Evolutionary conservation across 306 rosid species (phyloP), one percentile per base, ranked within the genome.

Genomic region (Macrotyloma uniflorum): DNA sequence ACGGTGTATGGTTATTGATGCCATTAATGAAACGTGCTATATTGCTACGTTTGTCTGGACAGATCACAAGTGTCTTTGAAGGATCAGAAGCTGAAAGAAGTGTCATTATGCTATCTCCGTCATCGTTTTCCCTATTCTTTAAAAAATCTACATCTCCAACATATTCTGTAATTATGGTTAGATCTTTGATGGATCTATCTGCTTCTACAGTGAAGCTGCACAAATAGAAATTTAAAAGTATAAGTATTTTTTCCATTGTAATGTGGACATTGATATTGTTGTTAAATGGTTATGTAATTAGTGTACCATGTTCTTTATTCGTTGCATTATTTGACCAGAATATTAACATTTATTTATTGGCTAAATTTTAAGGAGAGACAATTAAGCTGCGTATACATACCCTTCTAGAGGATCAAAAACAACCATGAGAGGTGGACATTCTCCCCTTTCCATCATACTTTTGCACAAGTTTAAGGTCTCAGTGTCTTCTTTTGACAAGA

Each of bases 101-200:
- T 28, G 98, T 96, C 99, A 96, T 96, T 70, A 93, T 96, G 88
- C 99, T 96, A 84, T 96, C 99, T 6, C 98, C 98, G 63, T 85
- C 93, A 68, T 93, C 97, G 54, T 87, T 79, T 86, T 93, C 96
- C 40, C 99, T 91, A 45, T 86, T 90, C 90, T 82, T 87, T 68
- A 96, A 83, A 85, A 69, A 91, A 84, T 96, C 99, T 10, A 96
- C 99, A 84, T 96, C 99, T 79, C 99, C 98, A 53, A 85, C 85
- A 85, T 96, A 93, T 84, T 96, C 99, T 64, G 99, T 96, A 65
- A 96, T 91, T 79, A 96, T 86, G n/a, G 98, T 93, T 70, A 84
- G 83, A 74, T 96, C 98, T 89, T 83, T 91, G 57, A 93, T 91
- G 75, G 11, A 43, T 78, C 87, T 91, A 82, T 93, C 99, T 0